Evolutionary conservation across 2,329 filamentous ascomycete species (phyloP), one percentile per base, ranked within the genome.

Genomic region (Aureobasidium mangrovei): DNA sequence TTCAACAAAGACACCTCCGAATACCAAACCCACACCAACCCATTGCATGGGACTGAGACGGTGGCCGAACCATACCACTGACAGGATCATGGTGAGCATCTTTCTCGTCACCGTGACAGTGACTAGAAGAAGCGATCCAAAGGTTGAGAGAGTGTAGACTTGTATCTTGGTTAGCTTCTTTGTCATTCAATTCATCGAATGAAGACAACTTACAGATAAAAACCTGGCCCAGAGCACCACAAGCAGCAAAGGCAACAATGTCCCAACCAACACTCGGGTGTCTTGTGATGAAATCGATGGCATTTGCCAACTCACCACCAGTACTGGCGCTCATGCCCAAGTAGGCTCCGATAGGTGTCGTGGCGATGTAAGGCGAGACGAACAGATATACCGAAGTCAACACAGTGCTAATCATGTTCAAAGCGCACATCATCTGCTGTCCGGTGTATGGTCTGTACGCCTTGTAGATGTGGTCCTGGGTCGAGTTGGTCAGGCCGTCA

Each of bases 341-440:
- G 55, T 66, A 71, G 5, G 64, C 60, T 8, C 70, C 74, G 2
- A 76, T 35, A 0, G 68, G 65, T 5, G 72, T 89, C 55, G 78
- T 75, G 0, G 85, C 86, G n/a, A 96, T 70, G 73, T 85, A 88
- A 0, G 93, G 93, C 63, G 84, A 86, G 24, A 90, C 65, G 18
- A 91, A 60, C 42, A 98, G 81, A 65, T 95, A 97, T 0, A 73
- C 66, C 24, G 80, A 77, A 3, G 91, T 97, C 55, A 97, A 76
- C 44, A 83, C 66, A 3, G 90, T 91, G 62, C 82, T 85, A 70
- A 97, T 86, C 54, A 95, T 75, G 68, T 97, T 98, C 71, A 96
- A 89, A 38, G 91, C 91, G 68, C 91, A 94, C 93, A 98, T 98
- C 93, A 98, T 98, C 78, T 98, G 93, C 57, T 91, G 90, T 7